A percentile compares a stretch with the other conserved stretches of the same genome.
Conservation (phyloP, 2,329 filamentous ascomycete species). For the Setomelanomma holmii region DNA sequence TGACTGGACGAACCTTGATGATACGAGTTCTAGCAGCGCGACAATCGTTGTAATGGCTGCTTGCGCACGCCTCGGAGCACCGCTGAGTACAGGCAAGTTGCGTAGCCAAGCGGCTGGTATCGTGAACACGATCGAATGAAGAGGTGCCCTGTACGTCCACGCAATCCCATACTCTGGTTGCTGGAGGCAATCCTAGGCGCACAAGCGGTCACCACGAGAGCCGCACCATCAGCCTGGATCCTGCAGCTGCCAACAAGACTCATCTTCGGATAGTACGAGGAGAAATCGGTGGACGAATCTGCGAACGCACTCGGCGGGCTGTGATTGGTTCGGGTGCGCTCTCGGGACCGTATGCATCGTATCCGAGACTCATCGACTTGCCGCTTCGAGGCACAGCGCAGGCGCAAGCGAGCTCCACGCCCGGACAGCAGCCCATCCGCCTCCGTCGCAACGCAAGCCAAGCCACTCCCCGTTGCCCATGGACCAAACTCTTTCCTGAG, state of each 20-base stretch:
- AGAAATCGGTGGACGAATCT: not conserved
- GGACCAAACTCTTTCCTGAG: conserved; percentile 23
- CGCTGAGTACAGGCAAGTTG: too few species aligned
- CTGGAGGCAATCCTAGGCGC: not conserved
- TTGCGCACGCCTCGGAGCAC: too few species aligned
- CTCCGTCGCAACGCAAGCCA: conserved; percentile 29
- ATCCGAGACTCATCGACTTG: conserved; percentile 8
- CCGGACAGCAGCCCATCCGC: conserved; percentile 32
- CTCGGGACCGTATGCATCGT: conserved; percentile 23
- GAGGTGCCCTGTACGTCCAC: not conserved
- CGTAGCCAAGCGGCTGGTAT: not conserved
- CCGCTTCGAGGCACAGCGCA: conserved; percentile 4
- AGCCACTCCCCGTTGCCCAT: conserved; percentile 21
- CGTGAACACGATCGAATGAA: not conserved
- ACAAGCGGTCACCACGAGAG: conserved; percentile 7
- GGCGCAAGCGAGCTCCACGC: conserved; percentile 17
- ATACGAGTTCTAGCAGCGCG: too few species aligned
- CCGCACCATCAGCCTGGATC: conserved; percentile 5
- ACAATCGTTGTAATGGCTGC: too few species aligned
- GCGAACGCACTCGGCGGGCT: conserved; percentile 5
- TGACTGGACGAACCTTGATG: too few species aligned
- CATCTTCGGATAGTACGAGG: not conserved
- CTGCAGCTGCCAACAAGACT: not conserved
- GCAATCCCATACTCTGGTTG: not conserved
- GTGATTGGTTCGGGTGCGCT: conserved; percentile 15